phyloP scores from a whole-genome alignment of 768 basidiomycete genomes.

The Rhodocollybia butyracea region DNA sequence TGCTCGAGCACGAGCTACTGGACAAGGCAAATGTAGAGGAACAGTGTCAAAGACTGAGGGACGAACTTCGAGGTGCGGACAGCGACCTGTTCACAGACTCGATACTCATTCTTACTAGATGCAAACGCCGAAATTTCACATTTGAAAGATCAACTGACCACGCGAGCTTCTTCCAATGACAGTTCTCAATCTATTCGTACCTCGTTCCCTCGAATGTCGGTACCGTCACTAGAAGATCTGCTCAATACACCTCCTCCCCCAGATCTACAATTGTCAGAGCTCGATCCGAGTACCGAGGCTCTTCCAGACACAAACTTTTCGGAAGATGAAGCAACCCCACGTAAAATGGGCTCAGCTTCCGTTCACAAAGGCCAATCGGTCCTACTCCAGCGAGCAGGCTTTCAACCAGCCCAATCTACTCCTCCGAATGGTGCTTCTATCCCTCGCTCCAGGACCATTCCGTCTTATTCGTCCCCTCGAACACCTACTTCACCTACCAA shows the following conservation, averaged over 20 bases:
- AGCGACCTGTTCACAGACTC: neutral
- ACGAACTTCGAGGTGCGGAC: slow-evolving; percentile 87
- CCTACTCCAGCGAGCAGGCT: slow-evolving; percentile 50
- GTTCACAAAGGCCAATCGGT: slow-evolving; percentile 39
- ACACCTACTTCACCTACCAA: slow-evolving; percentile 37
- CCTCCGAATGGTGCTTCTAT: slow-evolving; percentile 42
- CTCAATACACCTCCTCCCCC: slow-evolving; percentile 56
- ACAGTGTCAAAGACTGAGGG: slow-evolving; percentile 85
- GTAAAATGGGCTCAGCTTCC: slow-evolving; percentile 24
- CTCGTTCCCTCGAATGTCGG: slow-evolving; percentile 13
- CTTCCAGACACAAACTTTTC: slow-evolving; percentile 33
- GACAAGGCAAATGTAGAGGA: slow-evolving; percentile 90
- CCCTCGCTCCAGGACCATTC: slow-evolving; percentile 55
- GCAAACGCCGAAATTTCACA: slow-evolving; percentile 82
- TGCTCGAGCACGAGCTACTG: slow-evolving; percentile 92
- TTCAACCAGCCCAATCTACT: slow-evolving; percentile 41
- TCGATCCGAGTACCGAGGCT: slow-evolving; percentile 42
- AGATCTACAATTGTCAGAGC: slow-evolving; percentile 58
- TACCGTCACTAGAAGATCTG: slow-evolving; percentile 48
- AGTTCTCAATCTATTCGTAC: neutral
- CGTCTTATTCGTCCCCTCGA: slow-evolving; percentile 50
- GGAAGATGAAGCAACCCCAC: slow-evolving; percentile 30
- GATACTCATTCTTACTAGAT: slow-evolving; percentile 42
- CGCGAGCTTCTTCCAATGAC: slow-evolving; percentile 20
- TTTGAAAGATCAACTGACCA: slow-evolving; percentile 68